These are phyloP conservation scores for Fusarium algeriense DNA, from an alignment of 2,329 filamentous ascomycete genomes.

Conservation along the genomic window DNA sequence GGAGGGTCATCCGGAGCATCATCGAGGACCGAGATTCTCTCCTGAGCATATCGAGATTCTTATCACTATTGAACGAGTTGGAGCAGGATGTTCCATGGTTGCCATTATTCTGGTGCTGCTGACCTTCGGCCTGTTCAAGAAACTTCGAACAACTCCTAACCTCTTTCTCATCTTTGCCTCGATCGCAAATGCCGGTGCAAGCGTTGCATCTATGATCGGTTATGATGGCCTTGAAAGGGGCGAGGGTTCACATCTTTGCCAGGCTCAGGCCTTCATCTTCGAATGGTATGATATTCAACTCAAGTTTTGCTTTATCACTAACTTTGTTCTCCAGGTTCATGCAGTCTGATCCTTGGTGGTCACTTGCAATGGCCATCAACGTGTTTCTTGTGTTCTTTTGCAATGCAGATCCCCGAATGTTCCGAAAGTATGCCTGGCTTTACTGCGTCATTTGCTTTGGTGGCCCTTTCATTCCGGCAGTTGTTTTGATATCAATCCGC, in stretches of 20 bases:
- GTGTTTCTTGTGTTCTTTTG: slow-evolving; percentile 77
- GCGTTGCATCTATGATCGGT: slow-evolving; percentile 77
- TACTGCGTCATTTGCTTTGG: slow-evolving; percentile 79
- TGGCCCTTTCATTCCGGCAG: slow-evolving; percentile 73
- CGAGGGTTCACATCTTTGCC: slow-evolving; percentile 68
- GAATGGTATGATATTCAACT: slow-evolving; percentile 65
- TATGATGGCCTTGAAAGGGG: slow-evolving; percentile 71
- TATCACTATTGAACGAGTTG: slow-evolving; percentile 64
- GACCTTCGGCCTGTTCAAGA: slow-evolving; percentile 63
- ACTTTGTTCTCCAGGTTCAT: slow-evolving; percentile 71
- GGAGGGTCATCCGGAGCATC: slow-evolving; percentile 20
- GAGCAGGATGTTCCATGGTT: slow-evolving; percentile 65
- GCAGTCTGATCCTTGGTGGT: slow-evolving; percentile 81
- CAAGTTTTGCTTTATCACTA: background rate
- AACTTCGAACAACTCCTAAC: slow-evolving; percentile 68
- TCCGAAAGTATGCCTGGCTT: slow-evolving; percentile 75
- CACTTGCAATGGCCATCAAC: slow-evolving; percentile 84
- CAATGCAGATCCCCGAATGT: slow-evolving; percentile 70
- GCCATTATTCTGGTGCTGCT: slow-evolving; percentile 64
- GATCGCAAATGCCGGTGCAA: slow-evolving; percentile 63
- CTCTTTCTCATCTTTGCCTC: slow-evolving; percentile 59
- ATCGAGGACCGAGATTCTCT: slow-evolving; percentile 45
- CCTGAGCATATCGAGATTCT: slow-evolving; percentile 57
- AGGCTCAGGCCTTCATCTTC: slow-evolving; percentile 70
- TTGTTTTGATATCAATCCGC: slow-evolving; percentile 72